Base-by-base conservation (phyloP, 2,329 filamentous ascomycete genomes). In the Diaporthe sp. region DNA sequence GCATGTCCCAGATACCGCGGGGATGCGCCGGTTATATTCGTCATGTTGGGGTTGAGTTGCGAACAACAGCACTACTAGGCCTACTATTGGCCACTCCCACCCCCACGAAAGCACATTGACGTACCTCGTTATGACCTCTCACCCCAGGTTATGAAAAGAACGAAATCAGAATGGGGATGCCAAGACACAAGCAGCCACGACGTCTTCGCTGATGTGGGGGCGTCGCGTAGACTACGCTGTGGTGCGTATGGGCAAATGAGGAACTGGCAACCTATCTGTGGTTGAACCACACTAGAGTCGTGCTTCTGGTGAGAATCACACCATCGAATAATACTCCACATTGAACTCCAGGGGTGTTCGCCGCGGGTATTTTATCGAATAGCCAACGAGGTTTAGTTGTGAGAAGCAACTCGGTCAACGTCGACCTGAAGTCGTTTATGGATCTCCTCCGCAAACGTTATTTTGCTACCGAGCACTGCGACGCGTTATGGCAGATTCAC, bases 21-120 rank as follows among this genome's bases (percentile, higher is more conserved):
- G 37, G 58, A 44, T 2, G 6, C 6, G 13, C 10, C 55, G 5
- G 30, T 2, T 7, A 59, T 22, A 63, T 63, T 63, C 58, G 58
- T 44, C 37, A 63, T 63, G 58, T 63, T 63, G 58, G 58, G 37
- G 58, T 22, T 30, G 25, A 25, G 8, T 63, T 63, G 58, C 58
- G 58, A 63, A 63, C 44, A 27, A 8, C 15, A 30, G 17, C 37
- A 12, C 22, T 22, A 44, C 15, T 10, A 44, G 37, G 17, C 37
- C 37, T 63, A 19, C 15, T 63, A 63, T 63, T 63, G 58, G 58
- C 44, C 37, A 22, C 13, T 10, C 22, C 2, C n/a, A 44, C 58
- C 37, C 56, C 37, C 37, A 32, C 17, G 15, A 30, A 27, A 22
- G 25, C 15, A 44, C 37, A 19, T 22, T 63, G 58, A 44, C 37